Evolutionary conservation across 768 basidiomycete genomes (phyloP), one percentile per base, ranked within the genome.

Genomic region (Kwoniella sp.): DNA sequence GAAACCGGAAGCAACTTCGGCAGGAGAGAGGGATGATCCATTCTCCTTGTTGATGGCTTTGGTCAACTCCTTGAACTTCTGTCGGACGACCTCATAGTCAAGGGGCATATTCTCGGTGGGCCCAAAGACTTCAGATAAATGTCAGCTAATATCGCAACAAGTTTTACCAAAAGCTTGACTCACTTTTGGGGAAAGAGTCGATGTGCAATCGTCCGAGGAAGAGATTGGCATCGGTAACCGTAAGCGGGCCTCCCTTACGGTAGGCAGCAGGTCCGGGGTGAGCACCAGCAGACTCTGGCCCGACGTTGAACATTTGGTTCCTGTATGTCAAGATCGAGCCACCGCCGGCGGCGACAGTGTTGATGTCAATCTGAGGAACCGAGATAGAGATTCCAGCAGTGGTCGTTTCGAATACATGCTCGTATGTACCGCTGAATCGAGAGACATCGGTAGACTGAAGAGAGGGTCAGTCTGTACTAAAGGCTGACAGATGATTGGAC

Each of bases 1-100:
- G 81, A 93, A 96, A 2, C 93, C 94, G 68, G 91, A 93, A 11
- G 93, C 90, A 45, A 95, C 87, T 76, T 95, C 92, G 73, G 96
- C 93, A 31, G 93, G 75, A 4, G 65, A 70, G 50, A 92, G 82
- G 61, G 67, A 64, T 84, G 85, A 48, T 86, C 86, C 20, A 63
- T 75, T 87, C 26, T 83, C 83, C 11, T 83, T 84, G 69, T 94
- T 94, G 78, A 96, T 90, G 58, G 89, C 85, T 56, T 84, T 79
- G 0, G 86, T 85, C 9, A 95, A 75, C 54, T 82, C 82, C 73
- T 90, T 87, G 68, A 96, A 93, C 8, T 87, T 87, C 0, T 70
- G 71, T 17, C 82, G 80, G 1, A 90, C 88, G 2, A 91, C 91
- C 26, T 89, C 85, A 5, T 84, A 82, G 73, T 96, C 92, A 28